Evolutionary conservation across 2,329 filamentous ascomycete genomes (phyloP), one percentile per base, ranked within the genome.

Genomic region (Clonostachys rosea): DNA sequence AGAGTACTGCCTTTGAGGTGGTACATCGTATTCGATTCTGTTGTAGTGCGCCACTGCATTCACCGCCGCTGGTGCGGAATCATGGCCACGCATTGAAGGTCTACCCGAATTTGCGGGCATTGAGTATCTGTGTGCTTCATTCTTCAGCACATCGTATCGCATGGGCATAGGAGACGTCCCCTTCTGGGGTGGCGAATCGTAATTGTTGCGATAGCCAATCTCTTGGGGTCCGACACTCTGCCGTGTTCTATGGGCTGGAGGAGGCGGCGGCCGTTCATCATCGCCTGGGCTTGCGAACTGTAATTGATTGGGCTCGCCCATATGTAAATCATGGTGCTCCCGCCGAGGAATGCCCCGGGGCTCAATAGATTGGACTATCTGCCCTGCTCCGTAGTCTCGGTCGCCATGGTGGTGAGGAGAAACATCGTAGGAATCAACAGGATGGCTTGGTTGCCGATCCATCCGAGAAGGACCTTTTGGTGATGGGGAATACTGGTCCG

Each of bases 131-230:
- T 82, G 79, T 5, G 79, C 79, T 56, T 81, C 78, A 46, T 65
- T 78, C 49, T 74, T 71, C 51, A 83, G 58, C 11, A 83, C 78
- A 47, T 82, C 79, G 40, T 81, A 77, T 47, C 78, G 71, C 76
- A 83, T 82, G 3, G 68, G 68, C 66, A 78, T 76, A 2, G 68
- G 67, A 2, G 66, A 67, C 2, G 66, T 65, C 4, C 65, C 63
- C 55, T 75, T 77, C 37, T 65, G 65, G 16, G 67, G 59, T 3
- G 68, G 61, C 5, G 58, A 50, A 33, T 79, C 75, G 47, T 65
- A 70, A 42, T 62, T 64, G 43, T 57, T 58, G 44, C 72, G 70
- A 24, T 68, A 64, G 5, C 66, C 55, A 40, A 66, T 52, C 20
- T 78, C 76, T 47, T 70, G 64, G 10, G 68, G 56, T 37, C 66